These are phyloP conservation scores for Daldinia concentrica DNA, from an alignment of 495 filamentous ascomycete species.

Conservation along the genomic window DNA sequence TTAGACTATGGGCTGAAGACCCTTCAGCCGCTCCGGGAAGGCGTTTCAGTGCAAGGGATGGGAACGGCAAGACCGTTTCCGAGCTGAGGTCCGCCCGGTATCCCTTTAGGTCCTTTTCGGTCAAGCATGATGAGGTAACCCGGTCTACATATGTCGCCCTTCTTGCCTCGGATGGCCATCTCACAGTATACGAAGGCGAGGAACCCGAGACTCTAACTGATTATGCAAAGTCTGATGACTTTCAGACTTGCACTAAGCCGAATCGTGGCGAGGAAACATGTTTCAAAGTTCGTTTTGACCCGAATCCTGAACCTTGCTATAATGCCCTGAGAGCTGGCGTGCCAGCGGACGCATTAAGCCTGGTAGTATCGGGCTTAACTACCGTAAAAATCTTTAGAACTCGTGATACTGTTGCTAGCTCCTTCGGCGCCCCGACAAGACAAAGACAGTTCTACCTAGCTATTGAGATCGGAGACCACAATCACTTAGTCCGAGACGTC, in stretches of 20 bases:
- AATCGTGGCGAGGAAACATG: constrained; percentile 81
- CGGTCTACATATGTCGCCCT: constrained; percentile 83
- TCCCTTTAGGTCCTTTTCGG: constrained; percentile 76
- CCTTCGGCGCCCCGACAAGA: constrained; percentile 58
- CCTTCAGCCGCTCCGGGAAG: constrained; percentile 75
- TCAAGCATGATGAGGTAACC: constrained; percentile 74
- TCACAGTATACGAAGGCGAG: constrained; percentile 85
- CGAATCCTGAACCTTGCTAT: constrained; percentile 80
- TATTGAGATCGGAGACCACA: constrained; percentile 73
- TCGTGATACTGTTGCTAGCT: constrained; percentile 63
- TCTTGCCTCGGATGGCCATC: constrained; percentile 79
- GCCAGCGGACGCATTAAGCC: constrained; percentile 72
- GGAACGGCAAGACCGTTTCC: constrained; percentile 52
- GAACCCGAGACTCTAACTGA: constrained; percentile 82
- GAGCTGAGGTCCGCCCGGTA: constrained; percentile 54
- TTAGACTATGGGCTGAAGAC: constrained; percentile 91
- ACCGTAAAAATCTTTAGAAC: constrained; percentile 82
- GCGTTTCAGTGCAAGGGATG: constrained; percentile 69
- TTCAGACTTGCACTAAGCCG: constrained; percentile 66
- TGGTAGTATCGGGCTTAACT: constrained; percentile 87
- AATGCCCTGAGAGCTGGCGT: constrained; percentile 79
- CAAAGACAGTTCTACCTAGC: constrained; percentile 78
- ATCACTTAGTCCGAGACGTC: constrained; percentile 84
- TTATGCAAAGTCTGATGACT: constrained; percentile 77
- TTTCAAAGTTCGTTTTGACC: constrained; percentile 86